Evolutionary conservation across 1,284 basidiomycete species (phyloP), one percentile per base, ranked within the genome.

Genomic region (Austroboletus rostrupii): DNA sequence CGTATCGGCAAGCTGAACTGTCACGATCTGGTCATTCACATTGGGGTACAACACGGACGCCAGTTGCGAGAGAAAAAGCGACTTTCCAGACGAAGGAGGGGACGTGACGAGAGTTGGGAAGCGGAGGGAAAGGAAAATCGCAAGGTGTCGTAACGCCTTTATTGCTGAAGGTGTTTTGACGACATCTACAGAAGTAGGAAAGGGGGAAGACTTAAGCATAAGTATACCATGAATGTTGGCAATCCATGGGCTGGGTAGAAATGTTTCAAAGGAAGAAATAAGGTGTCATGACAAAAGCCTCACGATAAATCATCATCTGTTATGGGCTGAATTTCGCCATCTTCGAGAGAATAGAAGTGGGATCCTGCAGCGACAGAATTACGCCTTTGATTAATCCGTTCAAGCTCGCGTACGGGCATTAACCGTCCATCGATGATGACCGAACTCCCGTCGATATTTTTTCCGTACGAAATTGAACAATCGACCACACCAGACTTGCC

Each of bases 1-100:
- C 0, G 92, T 94, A 60, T 97, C 95, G 6, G 93, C 92, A 35
- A 98, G 84, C 55, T 97, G 90, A 51, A 98, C 87, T 4, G 83
- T 87, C 45, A 97, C 79, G 50, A 90, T 80, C 52, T 85, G 80
- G 52, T 81, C 81, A 37, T 63, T 67, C 12, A 66, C 60, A 13
- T 74, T 74, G 1, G 88, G 81, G 55, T 83, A 74, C 8, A 96
- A 69, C 6, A 76, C 59, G 6, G 74, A 70, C 5, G 89, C 85
- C 21, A 99, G 81, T 57, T 96, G 83, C 12, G 84, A 77, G 28
- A 99, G 71, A 14, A 97, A 72, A 11, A 92, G 78, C 0, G 87
- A 85, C 66, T 99, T 99, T 49, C 97, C 97, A 5, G 91, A 87
- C 0, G 94, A 96, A 0, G 94, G 86, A 0, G 90, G 73, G 0